phyloP scores from a whole-genome alignment of 345 rosid genomes.

The Cochlearia excelsa region DNA sequence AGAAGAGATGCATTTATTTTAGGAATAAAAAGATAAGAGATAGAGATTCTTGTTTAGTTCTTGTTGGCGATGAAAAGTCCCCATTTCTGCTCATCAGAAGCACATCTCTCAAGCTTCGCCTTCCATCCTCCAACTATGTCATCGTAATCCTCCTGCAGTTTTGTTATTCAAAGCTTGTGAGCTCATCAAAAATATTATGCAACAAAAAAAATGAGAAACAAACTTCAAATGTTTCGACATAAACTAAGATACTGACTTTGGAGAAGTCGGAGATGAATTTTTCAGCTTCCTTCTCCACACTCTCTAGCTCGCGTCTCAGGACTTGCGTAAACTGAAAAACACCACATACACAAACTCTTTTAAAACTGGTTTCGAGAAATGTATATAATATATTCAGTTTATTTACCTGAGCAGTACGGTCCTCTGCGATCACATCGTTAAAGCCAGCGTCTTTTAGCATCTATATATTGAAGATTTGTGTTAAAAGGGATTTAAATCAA shows the following conservation, averaged over 20 bases:
- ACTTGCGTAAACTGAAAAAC: conserved; percentile 60
- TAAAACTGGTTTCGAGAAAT: conserved; percentile 5
- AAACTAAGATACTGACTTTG: conserved; percentile 42
- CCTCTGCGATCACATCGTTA: conserved; percentile 69
- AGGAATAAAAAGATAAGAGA: neutral
- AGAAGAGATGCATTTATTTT: neutral
- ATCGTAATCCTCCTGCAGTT: conserved; percentile 70
- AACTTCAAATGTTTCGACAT: neutral
- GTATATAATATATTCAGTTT: neutral
- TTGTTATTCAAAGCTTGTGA: too few relatives aligned
- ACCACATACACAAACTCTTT: neutral
- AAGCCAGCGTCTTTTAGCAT: conserved; percentile 89
- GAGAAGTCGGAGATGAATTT: conserved; percentile 72
- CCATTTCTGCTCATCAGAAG: conserved; percentile 78
- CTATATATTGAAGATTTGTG: conserved; percentile 34
- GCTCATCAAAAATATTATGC: too few relatives aligned
- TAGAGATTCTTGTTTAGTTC: conserved; percentile 5
- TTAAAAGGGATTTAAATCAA: neutral
- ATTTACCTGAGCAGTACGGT: conserved; percentile 84
- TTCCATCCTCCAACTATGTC: conserved; percentile 83
- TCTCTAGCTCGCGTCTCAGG: conserved; percentile 60
- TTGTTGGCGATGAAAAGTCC: conserved; percentile 63
- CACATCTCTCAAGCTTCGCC: conserved; percentile 60
- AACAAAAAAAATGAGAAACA: neutral
- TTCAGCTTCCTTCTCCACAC: conserved; percentile 69